Conservation (phyloP, 2,329 filamentous ascomycete genomes). For the Pseudocercospora fuligena region DNA sequence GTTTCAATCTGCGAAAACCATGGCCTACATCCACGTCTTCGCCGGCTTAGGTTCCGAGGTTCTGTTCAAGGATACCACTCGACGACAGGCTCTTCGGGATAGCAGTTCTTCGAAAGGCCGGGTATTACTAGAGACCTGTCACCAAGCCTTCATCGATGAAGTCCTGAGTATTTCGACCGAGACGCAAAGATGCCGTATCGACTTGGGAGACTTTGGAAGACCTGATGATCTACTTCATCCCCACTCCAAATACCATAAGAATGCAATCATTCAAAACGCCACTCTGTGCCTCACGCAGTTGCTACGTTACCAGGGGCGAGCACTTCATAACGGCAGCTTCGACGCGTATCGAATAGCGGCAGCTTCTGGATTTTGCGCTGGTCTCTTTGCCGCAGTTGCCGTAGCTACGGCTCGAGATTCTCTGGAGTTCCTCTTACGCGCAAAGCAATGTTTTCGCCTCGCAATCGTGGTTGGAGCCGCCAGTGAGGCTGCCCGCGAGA, state of each 20-base stretch:
- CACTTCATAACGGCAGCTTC: background rate
- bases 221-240: constrained; percentile 12
- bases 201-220: constrained; percentile 8
- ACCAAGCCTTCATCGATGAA: constrained; percentile 13
- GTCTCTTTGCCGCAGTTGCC: constrained; percentile 18
- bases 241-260: constrained; percentile 5
- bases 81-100: constrained; percentile 10
- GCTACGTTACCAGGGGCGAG: constrained; percentile 12
- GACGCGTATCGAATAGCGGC: background rate
- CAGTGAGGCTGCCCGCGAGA: constrained; percentile 10
- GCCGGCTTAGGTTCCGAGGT: constrained; percentile 21
- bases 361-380: constrained; percentile 14
- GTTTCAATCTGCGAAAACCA: constrained; percentile 4
- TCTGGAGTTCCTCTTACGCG: constrained; percentile 8
- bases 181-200: background rate
- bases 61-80: constrained; percentile 16
- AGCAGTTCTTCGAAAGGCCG: constrained; percentile 14
- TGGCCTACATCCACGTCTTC: constrained; percentile 17
- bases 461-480: constrained; percentile 13
- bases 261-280: constrained; percentile 17
- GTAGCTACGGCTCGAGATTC: constrained; percentile 3
- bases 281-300: constrained; percentile 13
- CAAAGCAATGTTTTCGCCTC: constrained; percentile 17
- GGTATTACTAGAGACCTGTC: constrained; percentile 15
- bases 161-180: background rate